Base-by-base conservation (phyloP, 2,329 filamentous ascomycete species). In the Colletotrichum nymphaeae region DNA sequence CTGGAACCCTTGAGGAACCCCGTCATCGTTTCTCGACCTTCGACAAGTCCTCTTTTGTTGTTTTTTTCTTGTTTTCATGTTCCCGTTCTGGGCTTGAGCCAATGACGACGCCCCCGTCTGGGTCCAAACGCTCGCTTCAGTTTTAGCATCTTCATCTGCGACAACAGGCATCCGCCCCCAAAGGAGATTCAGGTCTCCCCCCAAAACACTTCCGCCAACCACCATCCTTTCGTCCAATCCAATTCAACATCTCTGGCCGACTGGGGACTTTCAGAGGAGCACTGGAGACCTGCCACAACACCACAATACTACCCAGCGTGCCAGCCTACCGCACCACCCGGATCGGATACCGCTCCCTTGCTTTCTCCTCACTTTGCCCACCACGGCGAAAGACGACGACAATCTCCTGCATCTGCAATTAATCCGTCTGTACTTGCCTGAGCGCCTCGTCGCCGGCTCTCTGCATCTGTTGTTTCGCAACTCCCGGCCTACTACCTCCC, bases 141-240 rank as follows among this genome's bases (percentile, higher is more conserved):
- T 73, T 73, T 73, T 73, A 73, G 71, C 52, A 71, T 71, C 71
- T 71, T 73, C 67, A 71, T 73, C 71, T 73, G 67, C 67, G 62
- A 73, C 71, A 71, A n/a, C 71, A 70, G 71, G 71, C 69, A 68
- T 73, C 46, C 60, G 35, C 46, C 60, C 70, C 70, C 56, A 49
- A 66, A 73, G 60, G 69, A 49, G 28, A 56, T 42, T 60, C 60
- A 56, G 49, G 53, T 52, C 42, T n/a, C 19, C 42, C 42, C 42
- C 42, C 19, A n/a, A 49, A 49, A 49, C 42, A 49, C 42, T n/a
- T 12, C 52, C 42, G 46, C 66, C 60, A 71, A 57, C 62, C 60
- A 49, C 46, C 56, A 63, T 35, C 53, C 66, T 57, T 69, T 49
- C 32, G 55, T 53, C 46, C 59, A 65, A 55, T 32, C 53, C 59